Evolutionary conservation across 1,139 yeast species (phyloP), one percentile per base, ranked within the genome.

Genomic region (Meyerozyma athensensis): DNA sequence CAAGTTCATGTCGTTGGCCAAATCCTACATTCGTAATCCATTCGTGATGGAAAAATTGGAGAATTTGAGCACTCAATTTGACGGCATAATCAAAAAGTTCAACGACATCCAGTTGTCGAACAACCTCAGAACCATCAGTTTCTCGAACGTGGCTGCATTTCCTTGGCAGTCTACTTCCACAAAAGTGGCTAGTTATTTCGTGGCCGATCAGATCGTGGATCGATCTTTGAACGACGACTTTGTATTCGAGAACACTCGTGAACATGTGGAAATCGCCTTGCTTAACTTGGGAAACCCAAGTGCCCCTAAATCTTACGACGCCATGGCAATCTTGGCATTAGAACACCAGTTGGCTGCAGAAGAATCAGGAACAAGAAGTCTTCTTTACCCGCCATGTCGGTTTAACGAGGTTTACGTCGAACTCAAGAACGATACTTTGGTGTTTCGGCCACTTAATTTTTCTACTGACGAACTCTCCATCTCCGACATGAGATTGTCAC

Each of bases 121-220:
- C 32, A 47, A 51, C 18, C 51, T 69, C 38, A 57, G 63, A 44
- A 56, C 58, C 36, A 68, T 70, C 37, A 54, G 54, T 37, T 70
- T 70, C 42, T 56, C 61, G 32, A 60, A 60, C 35, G 64, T 68
- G 36, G 60, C 54, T 38, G 46, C 58, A 17, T 60, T 65, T 40
- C 40, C 19, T 7, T 40, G 18, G 16, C 28, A 32, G 17, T 40
- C 36, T 8, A 33, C 37, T 20, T 39, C 39, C 12, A 52, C 48
- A 14, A 52, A 54, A 30, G 74, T 69, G 4, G 65, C 74, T n/a
- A 59, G 71, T 33, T 67, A 57, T 46, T 69, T 69, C 53, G 63
- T 58, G 21, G 40, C 58, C 17, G 53, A 54, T 31, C 73, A 67
- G 42, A 67, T 70, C 28, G 54, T 59, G 9, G 63, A 59, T 23